Conservation (phyloP, 2,329 filamentous ascomycete species). For the Sclerotinia minor region DNA sequence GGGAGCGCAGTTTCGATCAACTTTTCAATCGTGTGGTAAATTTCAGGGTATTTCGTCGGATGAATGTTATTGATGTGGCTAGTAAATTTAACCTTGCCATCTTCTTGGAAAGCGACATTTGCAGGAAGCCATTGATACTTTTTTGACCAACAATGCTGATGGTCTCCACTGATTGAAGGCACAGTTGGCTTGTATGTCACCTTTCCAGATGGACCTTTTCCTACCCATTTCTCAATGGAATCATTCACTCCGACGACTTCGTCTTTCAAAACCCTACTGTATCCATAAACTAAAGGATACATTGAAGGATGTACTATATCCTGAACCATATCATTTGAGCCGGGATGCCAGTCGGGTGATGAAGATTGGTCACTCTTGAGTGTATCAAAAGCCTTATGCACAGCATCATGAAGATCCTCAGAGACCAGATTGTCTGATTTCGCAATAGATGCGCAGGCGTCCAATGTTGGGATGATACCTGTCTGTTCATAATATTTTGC, state of each 20-base stretch:
- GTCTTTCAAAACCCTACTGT: conserved; percentile 45
- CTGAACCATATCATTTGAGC: conserved; percentile 56
- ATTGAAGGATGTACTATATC: conserved; percentile 65
- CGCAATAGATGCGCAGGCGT: conserved; percentile 43
- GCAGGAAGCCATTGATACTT: conserved; percentile 20
- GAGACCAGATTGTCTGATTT: conserved; percentile 55
- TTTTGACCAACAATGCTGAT: neutral
- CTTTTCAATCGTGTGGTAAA: conserved; percentile 46
- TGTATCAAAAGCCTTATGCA: conserved; percentile 47
- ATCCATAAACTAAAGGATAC: conserved; percentile 59
- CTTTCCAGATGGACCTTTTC: conserved; percentile 35
- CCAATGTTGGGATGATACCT: conserved; percentile 25
- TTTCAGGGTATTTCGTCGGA: conserved; percentile 40
- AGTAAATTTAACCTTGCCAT: conserved; percentile 36
- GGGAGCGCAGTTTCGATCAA: conserved; percentile 42
- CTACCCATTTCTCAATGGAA: conserved; percentile 34
- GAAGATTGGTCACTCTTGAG: conserved; percentile 51
- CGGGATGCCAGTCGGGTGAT: conserved; percentile 61
- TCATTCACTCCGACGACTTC: conserved; percentile 33
- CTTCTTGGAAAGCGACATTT: conserved; percentile 12
- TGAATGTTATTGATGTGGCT: conserved; percentile 51
- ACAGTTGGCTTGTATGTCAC: too few species aligned
- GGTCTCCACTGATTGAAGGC: too few species aligned
- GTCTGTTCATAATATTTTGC: conserved; percentile 30
- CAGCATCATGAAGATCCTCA: conserved; percentile 43